Evolutionary conservation across 345 rosid species (phyloP), one percentile per base, ranked within the genome.

Genomic region (Salix udensis): DNA sequence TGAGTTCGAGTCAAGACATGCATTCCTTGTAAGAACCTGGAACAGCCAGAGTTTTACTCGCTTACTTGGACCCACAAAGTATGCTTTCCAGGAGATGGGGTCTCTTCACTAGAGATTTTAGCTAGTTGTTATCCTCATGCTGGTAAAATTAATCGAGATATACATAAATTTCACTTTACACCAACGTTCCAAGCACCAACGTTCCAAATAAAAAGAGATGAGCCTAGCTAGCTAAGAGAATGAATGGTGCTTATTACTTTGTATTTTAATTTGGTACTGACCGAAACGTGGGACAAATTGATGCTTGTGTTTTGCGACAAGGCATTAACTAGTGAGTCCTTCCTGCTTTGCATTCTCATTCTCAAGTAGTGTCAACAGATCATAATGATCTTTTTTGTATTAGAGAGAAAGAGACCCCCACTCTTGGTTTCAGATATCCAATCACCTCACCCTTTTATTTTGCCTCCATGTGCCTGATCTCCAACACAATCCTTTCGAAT

Each of bases 41-140:
- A 0, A 31, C 5, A 31, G 0, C 34, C 0, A 0, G 0, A 0
- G 0, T 31, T 31, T 31, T 31, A 31, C 5, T 31, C 34, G 0
- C 0, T 31, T 31, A 31, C 34, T 31, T 31, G 0, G 34, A 31
- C 34, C 4, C 34, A 31, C 0, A 31, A 31, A 31, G 34, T 31
- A 4, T 0, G 0, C 4, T 30, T 30, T 30, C 0, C 0, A 30
- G 31, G 2, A 30, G 4, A 28, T 28, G 0, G 4, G 4, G 4
- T 30, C 2, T 30, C 31, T 0, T 30, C 36, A 34, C 37, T 5
- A 5, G 1, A 34, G 37, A 5, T 4, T 34, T 34, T 34, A 34
- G 5, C 6, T 5, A 1, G 1, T 5, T 0, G 1, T 34, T 34
- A 34, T 0, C 1, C 4, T 34, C 37, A 5, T 4, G 1, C 6